A percentile compares a stretch with the other conserved stretches of the same genome.
Conservation (phyloP, 2,329 filamentous ascomycete species). For the Cercospora zeae-maydis region DNA sequence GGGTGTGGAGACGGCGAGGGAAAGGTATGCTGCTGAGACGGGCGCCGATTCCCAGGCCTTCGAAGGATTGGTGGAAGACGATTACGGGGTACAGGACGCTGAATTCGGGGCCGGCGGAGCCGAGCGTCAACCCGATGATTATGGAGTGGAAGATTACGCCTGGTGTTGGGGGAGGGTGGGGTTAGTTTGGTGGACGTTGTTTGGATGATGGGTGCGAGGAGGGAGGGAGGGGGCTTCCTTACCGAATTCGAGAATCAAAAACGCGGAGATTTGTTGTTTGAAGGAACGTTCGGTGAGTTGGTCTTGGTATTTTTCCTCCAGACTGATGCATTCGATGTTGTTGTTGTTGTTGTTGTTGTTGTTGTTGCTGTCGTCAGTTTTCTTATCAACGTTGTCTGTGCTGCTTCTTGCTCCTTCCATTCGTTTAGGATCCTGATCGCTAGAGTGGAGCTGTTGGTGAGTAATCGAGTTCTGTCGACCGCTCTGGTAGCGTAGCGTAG, state of each 20-base stretch:
- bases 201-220: background rate
- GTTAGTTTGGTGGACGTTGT: background rate
- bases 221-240: background rate
- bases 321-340: constrained; percentile 15
- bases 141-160: constrained; percentile 59
- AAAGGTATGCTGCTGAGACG: constrained; percentile 75
- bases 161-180: background rate
- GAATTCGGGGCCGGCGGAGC: constrained; percentile 57
- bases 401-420: constrained; percentile 16
- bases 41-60: constrained; percentile 83
- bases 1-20: constrained; percentile 65
- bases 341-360: constrained; percentile 1
- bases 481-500: constrained; percentile 25
- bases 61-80: constrained; percentile 90
- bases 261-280: constrained; percentile 73
- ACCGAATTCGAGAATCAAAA: constrained; percentile 90
- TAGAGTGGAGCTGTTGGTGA: constrained; percentile 43
- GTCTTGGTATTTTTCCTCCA: constrained; percentile 24
- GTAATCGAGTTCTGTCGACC: constrained; percentile 22
- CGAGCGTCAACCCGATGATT: constrained; percentile 62
- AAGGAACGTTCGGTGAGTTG: constrained; percentile 45
- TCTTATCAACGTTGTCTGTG: background rate
- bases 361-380: too few species aligned
- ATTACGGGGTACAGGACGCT: constrained; percentile 60
- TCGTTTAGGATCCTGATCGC: constrained; percentile 29